Evolutionary conservation across 495 filamentous ascomycete genomes (phyloP), one percentile per base, ranked within the genome.

Genomic region (Evansstolkia leycettana): DNA sequence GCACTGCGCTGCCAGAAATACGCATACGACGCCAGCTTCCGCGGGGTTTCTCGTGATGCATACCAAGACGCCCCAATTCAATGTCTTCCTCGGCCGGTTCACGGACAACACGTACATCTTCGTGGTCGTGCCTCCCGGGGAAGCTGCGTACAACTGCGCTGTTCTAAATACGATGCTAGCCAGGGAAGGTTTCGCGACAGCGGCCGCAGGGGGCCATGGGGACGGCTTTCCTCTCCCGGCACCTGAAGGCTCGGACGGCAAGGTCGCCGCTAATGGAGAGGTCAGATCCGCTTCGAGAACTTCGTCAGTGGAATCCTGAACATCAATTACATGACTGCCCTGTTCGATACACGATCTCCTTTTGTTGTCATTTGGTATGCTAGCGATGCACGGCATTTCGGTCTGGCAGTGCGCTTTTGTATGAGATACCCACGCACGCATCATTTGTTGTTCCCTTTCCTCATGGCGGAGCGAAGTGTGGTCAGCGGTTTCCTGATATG

Each of bases 101-200:
- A 98, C 90, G 0, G 85, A 88, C 25, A 98, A 98, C 50, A 96
- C 90, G 7, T 96, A 95, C 48, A 80, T 96, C 33, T 80, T 93
- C 38, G 80, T 89, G 0, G 81, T 89, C 13, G 75, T 94, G 43
- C 87, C 88, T 0, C 85, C 86, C 0, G 83, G 84, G 9, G 88
- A 92, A 47, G 79, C 81, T 5, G 73, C 83, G 23, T 88, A 89
- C 52, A 94, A 94, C 41, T 80, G 79, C 38, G 87, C 88, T 13
- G 72, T 86, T 53, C 57, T 94, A 46, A 96, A 96, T 48, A 86
- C 88, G 42, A 76, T 80, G 50, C 74, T 90, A 26, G 92, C 87
- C 3, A 64, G 83, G 23, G 73, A 80, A 45, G 81, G 81, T 40
- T 95, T 98, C 56, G 54, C 64, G 5, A 67, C 63, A 43, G 60